Evolutionary conservation across 2,329 filamentous ascomycete genomes (phyloP), one percentile per base, ranked within the genome.

Genomic region (Verticillium zaregamsianum): DNA sequence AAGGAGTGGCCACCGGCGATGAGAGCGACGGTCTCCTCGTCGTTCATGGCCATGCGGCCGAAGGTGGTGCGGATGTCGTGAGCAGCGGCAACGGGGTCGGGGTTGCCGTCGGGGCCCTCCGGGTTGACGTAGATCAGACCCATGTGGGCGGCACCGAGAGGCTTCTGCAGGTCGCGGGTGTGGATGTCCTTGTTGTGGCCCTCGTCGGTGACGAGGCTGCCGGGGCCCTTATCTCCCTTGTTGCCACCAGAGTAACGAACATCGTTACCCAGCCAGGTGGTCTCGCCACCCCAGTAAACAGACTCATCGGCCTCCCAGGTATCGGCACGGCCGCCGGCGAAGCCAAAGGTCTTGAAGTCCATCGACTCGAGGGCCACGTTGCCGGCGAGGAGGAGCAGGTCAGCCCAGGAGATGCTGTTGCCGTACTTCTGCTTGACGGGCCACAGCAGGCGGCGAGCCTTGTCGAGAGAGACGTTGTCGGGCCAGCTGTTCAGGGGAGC

Each of bases 391-490:
- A 92, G 80, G 57, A 89, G 74, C 63, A 93, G 77, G 72, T 93
- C 90, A 28, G 90, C 87, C 90, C 90, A 93, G 0, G 90, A 92
- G 75, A 93, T 90, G 80, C 90, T 91, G 81, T 86, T 86, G 73
- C 90, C 90, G 67, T 93, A 93, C 82, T 93, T 93, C 69, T 91
- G 89, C 85, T 93, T 93, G 79, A 93, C 87, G 61, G 90, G 90
- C 64, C 64, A 65, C 52, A 93, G 79, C 61, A 93, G 84, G 66
- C 90, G 89, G 61, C 90, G 90, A 35, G 90, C 90, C 84, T 93
- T 93, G 83, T 93, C 90, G 60, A 93, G 83, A 68, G 81, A 87
- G 70, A 86, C 88, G 67, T 93, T 93, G 77, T 93, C 90, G 52
- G 90, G 90, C 90, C 90, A 93, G 80, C 86, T 87, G 83, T 92